Evolutionary conservation across 345 rosid genomes (phyloP).

Genomic region (Erysimum cheiranthoides): DNA sequence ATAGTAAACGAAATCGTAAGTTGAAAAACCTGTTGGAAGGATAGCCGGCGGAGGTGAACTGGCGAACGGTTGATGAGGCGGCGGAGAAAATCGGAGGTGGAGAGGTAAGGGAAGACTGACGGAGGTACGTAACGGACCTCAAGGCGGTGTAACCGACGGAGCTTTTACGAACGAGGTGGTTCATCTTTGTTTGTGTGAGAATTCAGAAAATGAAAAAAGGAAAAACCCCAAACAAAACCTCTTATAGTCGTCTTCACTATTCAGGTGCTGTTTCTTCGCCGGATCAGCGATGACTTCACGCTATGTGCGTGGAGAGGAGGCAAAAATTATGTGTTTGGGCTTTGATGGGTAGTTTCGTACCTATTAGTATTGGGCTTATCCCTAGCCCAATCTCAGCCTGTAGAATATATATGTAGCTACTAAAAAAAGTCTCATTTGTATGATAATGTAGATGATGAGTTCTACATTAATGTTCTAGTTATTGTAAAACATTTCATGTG

Average conservation of each 20-base stretch:
- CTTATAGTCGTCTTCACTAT: background rate
- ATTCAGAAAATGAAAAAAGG: slow-evolving; percentile 1
- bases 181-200: slow-evolving; percentile 33
- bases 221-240: slow-evolving; percentile 34
- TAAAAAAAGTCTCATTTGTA: too few relatives aligned
- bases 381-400: background rate
- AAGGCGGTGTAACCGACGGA: slow-evolving; percentile 26
- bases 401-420: background rate
- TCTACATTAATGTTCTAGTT: too few relatives aligned
- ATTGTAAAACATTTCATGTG: too few relatives aligned
- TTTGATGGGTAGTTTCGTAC: background rate
- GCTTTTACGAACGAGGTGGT: slow-evolving; percentile 33
- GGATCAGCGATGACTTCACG: slow-evolving; percentile 10
- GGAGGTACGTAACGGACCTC: slow-evolving; percentile 43
- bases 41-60: slow-evolving; percentile 52
- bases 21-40: slow-evolving; percentile 52
- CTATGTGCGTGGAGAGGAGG: slow-evolving; percentile 9
- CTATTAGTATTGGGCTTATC: slow-evolving; percentile 17
- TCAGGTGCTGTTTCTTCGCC: slow-evolving; percentile 15
- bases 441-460: too few relatives aligned
- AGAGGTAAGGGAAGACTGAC: slow-evolving; percentile 38
- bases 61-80: slow-evolving; percentile 33
- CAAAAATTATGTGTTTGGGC: slow-evolving; percentile 6
- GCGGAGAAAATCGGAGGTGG: slow-evolving; percentile 37
- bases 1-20: background rate